Conservation (phyloP, 768 basidiomycete genomes). For the Suillus sp. region DNA sequence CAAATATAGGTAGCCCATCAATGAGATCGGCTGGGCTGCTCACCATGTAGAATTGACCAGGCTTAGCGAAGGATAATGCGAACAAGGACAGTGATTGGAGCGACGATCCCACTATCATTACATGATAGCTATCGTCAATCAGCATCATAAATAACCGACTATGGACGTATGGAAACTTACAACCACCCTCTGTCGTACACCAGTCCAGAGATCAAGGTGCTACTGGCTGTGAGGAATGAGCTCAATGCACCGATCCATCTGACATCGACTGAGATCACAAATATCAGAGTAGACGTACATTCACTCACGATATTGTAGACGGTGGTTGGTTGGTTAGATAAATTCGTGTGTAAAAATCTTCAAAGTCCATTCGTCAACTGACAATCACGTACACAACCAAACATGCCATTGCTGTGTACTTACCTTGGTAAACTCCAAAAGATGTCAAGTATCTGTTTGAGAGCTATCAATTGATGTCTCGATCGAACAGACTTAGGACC, state of each 20-base stretch:
- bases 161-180: conserved; percentile 20
- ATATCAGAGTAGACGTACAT: conserved; percentile 26
- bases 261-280: conserved; percentile 13
- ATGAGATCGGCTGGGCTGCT: not conserved
- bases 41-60: conserved; percentile 31
- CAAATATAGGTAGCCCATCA: not conserved
- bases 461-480: not conserved
- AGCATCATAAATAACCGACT: conserved; percentile 29
- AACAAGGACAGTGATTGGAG: conserved; percentile 27
- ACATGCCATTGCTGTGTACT: not conserved
- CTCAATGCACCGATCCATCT: conserved; percentile 47
- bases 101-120: conserved; percentile 19
- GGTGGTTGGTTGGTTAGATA: conserved; percentile 31
- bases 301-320: conserved; percentile 33
- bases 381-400: conserved; percentile 10
- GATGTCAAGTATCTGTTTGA: conserved; percentile 26
- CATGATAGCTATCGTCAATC: conserved; percentile 1
- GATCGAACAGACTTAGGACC: not conserved
- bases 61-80: conserved; percentile 30
- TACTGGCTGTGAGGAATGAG: conserved; percentile 38
- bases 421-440: conserved; percentile 38
- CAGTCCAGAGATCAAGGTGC: conserved; percentile 43
- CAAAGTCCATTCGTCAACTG: conserved; percentile 11
- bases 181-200: conserved; percentile 50
- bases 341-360: conserved; percentile 37